Evolutionary conservation across 257 asterid genomes (phyloP), one percentile per base, ranked within the genome.

Genomic region (Prunella vulgaris): DNA sequence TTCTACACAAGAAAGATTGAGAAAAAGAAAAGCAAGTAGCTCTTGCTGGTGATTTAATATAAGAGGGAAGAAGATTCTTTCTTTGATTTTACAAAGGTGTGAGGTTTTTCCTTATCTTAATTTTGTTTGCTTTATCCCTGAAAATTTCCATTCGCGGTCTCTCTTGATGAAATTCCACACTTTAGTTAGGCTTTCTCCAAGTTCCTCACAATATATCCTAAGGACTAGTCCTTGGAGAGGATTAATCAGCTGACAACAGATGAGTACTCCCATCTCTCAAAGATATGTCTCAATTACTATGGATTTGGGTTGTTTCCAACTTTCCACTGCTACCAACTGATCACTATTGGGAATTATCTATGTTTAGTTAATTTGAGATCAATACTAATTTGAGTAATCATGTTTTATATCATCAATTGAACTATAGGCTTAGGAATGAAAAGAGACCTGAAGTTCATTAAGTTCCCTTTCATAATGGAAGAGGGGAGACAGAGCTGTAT

Each of bases 241-340:
- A 87, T 94, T 73, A 98, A 94, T 79, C 92, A 86, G 81, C 87
- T 91, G 82, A 86, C 98, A 80, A 64, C 75, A 22, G 96, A 89
- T 13, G 98, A 94, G 76, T 91, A 94, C 60, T 87, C 98, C 6
- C 95, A 94, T 79, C 88, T 94, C 52, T 74, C 95, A 0, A 94
- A 89, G 93, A 97, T 94, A 80, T 91, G 89, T 80, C 97, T 94
- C 28, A 97, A 94, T 67, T 94, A 94, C 64, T 94, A 98, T 80
- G 98, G 99, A 74, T 94, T 94, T 77, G 98, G 99, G 57, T 61
- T 94, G 81, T 91, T 94, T 82, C n/a, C n/a, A n/a, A n/a, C n/a
- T n/a, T n/a, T n/a, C 91, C 99, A 8, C 91, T 94, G 74, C 83
- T 94, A 78, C 99, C 91, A 79, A 81, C 87, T 79, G 83, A 89